Evolutionary conservation across 106 monocot genomes (phyloP), one percentile per base, ranked within the genome.

Genomic region (Triglochin maritima): DNA sequence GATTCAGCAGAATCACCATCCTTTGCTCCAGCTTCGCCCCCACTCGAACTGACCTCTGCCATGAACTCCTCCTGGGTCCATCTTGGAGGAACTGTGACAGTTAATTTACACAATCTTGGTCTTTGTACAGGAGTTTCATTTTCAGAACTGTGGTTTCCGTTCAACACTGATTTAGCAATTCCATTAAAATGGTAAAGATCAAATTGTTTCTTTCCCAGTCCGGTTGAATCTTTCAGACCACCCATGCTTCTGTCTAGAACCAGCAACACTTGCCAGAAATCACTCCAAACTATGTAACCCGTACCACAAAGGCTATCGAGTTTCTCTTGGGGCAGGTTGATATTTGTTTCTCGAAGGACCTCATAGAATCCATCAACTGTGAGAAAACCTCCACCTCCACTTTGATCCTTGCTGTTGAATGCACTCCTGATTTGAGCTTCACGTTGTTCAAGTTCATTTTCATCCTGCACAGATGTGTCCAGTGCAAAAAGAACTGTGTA

Each of bases 401-500:
- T 98, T 57, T 92, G 98, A 64, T 98, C 98, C 46, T 86, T 78
- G 49, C 80, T 66, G 63, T 98, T 82, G 50, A 98, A 98, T 51
- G 82, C 80, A 49, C 59, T 73, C 56, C 87, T 79, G 16, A 98
- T 89, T 57, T 69, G 74, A 3, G 86, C 75, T 41, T 88, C 92
- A 0, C 86, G 83, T 61, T 80, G 65, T 59, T 98, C 98, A 2
- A 86, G 74, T 50, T 85, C 95, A 54, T 90, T 87, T 71, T 96
- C 95, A 49, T 88, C 81, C 80, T 96, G 95, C 56, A 86, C 98
- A 1, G 76, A 51, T 10, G 80, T 72, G 13, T 86, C 80, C 0
- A 84, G 80, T 46, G 98, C 92, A 48, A 98, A 98, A 55, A 98
- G 92, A 50, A 98, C 98, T 2, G 98, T 88, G 79, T 98, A 98